Base-by-base conservation (phyloP, 208 protist genomes). In the Wallacemonas collosoma region DNA sequence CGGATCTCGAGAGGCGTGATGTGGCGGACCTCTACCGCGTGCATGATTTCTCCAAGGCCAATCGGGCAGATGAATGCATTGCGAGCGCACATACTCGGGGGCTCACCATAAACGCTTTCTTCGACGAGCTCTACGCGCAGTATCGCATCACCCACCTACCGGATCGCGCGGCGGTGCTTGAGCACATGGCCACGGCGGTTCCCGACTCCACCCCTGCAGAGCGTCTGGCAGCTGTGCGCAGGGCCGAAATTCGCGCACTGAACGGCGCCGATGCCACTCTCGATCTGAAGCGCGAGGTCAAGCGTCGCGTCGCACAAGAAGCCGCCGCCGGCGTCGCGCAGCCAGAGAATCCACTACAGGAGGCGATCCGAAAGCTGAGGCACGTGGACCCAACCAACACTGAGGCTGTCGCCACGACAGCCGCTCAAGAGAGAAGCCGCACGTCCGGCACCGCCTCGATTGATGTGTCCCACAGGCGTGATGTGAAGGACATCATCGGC, bases 21-120 rank as follows among this genome's bases (percentile, higher is more conserved):
- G 61, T 90, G 40, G 58, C 65, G 50, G 85, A 87, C 45, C 64
- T 93, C 55, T 83, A 83, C 45, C 85, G 88, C 64, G 69, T 88
- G 35, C 80, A 81, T 56, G 75, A 93, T 71, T 86, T 82, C 50
- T 67, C 77, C 6, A 90, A 89, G 74, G 68, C 81, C 8, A 77
- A 73, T 12, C 68, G 73, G 53, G 74, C 89, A 1, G 75, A 85
- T 35, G 50, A 70, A 1, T 63, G 72, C 1, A 67, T 89, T 3
- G 56, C 50, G 2, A 58, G 45, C 1, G 76, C 79, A 15, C 65
- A 74, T 15, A 38, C 48, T n/a, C 68, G 70, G 1, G 81, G 77
- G 1, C 74, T 69, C 36, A 62, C 72, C 0, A 73, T 85, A 0
- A 38, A 40, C 8, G 63, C 67, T 6, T 62, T 84, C 41, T 89